These are phyloP conservation scores for Mortierella sp. DNA, from an alignment of 371 early-diverging fungal species.

Conservation along the genomic window DNA sequence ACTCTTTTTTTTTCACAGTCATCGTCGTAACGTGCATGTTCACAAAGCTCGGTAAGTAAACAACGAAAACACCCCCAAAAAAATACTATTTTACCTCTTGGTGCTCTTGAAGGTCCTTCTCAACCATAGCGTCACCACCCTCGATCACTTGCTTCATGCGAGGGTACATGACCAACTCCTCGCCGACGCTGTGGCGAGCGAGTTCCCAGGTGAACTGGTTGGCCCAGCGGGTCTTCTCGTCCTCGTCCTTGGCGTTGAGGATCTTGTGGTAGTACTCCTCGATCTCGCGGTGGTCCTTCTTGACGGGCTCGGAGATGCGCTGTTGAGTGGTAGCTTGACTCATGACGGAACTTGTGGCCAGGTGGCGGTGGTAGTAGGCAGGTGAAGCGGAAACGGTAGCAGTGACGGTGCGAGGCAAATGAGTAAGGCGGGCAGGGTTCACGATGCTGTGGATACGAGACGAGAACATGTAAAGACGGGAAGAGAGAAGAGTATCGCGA, in stretches of 20 bases:
- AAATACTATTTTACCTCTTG: conserved; percentile 9
- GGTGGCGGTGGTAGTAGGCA: background rate
- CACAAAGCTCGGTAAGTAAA: background rate
- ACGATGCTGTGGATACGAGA: background rate
- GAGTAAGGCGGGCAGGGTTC: background rate
- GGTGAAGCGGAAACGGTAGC: background rate
- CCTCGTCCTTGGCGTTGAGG: conserved; percentile 13
- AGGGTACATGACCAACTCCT: conserved; percentile 41
- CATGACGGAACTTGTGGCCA: background rate
- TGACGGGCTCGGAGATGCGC: conserved; percentile 32
- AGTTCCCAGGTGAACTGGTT: conserved; percentile 48
- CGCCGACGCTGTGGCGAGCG: conserved; percentile 43
- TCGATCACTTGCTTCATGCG: conserved; percentile 20
- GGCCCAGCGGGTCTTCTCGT: conserved; percentile 44
- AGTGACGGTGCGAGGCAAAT: background rate
- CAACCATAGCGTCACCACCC: conserved; percentile 32
- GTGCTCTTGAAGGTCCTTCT: conserved; percentile 35
- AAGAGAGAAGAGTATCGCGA: background rate
- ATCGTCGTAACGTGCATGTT: background rate
- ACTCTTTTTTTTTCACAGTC: background rate
- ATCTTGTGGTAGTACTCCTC: conserved; percentile 40
- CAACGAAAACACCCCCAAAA: background rate
- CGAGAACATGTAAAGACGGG: background rate
- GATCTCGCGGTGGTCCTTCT: conserved; percentile 39
- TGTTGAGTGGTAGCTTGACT: background rate